phyloP scores from a whole-genome alignment of 495 filamentous ascomycete genomes.

The Podospora australis region DNA sequence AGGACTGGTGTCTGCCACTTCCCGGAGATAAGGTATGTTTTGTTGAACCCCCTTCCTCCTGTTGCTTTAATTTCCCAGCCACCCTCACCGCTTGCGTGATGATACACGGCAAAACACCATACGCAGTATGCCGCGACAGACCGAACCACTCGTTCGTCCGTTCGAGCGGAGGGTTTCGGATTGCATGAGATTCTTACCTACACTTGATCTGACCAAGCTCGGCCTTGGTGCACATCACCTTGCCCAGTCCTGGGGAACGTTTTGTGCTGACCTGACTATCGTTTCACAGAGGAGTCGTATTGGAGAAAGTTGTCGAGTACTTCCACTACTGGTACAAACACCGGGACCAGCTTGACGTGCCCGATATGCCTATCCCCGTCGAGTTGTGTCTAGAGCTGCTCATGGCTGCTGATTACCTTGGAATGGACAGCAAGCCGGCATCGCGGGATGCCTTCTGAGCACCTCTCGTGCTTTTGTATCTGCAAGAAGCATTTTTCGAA shows the following conservation, averaged over 20 bases:
- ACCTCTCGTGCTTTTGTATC: background rate
- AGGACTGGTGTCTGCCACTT: conserved; percentile 58
- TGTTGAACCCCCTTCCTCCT: conserved; percentile 3
- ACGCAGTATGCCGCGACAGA: conserved; percentile 37
- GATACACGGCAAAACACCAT: conserved; percentile 35
- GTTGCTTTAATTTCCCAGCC: background rate
- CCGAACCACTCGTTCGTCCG: conserved; percentile 9
- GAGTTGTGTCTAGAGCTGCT: conserved; percentile 87
- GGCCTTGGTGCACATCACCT: background rate
- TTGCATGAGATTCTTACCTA: conserved; percentile 46
- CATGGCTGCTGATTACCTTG: conserved; percentile 80
- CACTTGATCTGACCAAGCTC: conserved; percentile 52
- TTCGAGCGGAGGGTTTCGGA: conserved; percentile 11
- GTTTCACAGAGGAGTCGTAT: conserved; percentile 63
- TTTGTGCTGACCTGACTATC: no score
- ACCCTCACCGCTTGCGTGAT: conserved; percentile 25
- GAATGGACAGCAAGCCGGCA: conserved; percentile 30
- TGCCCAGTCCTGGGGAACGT: background rate
- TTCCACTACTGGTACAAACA: conserved; percentile 85
- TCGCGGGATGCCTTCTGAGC: background rate
- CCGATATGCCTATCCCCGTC: conserved; percentile 84
- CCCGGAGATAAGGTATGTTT: conserved; percentile 63
- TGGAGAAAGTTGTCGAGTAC: conserved; percentile 90
- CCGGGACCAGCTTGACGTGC: conserved; percentile 65
- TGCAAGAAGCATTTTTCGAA: background rate